Evolutionary conservation across 805 yeast species (phyloP).

Genomic region (Trichomonascus vanleenenianus): DNA sequence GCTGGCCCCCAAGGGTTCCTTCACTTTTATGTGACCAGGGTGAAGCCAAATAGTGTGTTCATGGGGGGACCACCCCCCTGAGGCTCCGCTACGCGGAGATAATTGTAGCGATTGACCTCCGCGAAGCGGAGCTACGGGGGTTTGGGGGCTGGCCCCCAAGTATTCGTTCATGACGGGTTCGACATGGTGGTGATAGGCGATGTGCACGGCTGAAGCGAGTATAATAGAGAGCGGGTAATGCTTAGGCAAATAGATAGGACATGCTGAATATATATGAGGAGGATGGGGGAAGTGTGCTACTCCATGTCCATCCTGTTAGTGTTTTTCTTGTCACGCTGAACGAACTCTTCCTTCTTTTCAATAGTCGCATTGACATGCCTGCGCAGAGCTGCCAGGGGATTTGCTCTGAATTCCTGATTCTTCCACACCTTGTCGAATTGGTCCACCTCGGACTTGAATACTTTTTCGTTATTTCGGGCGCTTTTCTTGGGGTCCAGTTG

Average conservation of each 20-base stretch:
- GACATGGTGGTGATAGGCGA: too few relatives aligned
- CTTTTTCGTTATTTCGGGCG: conserved; percentile 15
- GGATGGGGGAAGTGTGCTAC: neutral
- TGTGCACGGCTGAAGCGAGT: too few relatives aligned
- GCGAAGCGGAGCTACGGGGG: too few relatives aligned
- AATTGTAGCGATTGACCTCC: too few relatives aligned
- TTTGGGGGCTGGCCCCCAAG: too few relatives aligned
- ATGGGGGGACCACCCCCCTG: too few relatives aligned
- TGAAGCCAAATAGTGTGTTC: too few relatives aligned
- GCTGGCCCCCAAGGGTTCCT: too few relatives aligned
- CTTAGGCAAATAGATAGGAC: too few relatives aligned
- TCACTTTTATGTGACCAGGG: too few relatives aligned
- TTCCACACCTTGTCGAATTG: conserved; percentile 17
- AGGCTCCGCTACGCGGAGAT: too few relatives aligned
- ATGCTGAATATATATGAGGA: neutral
- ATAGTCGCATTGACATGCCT: conserved; percentile 11
- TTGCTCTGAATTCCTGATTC: conserved; percentile 14
- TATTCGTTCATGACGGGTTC: too few relatives aligned
- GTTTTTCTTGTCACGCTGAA: neutral
- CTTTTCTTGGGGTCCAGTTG: conserved; percentile 15
- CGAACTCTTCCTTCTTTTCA: conserved; percentile 17
- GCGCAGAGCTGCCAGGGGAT: conserved; percentile 20
- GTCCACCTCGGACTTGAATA: conserved; percentile 17
- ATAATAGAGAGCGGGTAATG: neutral
- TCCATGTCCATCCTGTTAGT: neutral